Evolutionary conservation across 257 asterid genomes (phyloP).

Genomic region (Marsdenia floribunda): DNA sequence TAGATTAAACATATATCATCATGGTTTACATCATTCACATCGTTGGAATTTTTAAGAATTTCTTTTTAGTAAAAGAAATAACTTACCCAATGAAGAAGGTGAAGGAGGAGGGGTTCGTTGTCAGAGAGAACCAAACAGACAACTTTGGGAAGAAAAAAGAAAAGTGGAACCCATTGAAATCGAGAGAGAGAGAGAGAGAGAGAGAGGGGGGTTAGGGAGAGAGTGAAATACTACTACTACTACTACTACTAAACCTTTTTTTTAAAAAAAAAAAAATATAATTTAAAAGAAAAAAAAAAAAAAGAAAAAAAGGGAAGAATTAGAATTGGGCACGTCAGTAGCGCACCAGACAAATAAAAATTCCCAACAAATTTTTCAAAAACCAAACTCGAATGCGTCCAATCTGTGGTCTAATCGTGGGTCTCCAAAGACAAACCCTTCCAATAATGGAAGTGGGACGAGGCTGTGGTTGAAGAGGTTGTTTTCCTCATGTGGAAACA

Average conservation of each 20-base stretch:
- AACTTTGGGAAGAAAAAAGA: no score
- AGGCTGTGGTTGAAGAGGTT: slow-evolving; percentile 14
- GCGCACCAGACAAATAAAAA: slow-evolving; percentile 15
- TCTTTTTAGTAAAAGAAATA: slow-evolving; percentile 4
- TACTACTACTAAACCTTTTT: no score
- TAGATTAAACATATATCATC: slow-evolving; percentile 19
- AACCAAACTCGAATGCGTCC: slow-evolving; percentile 9
- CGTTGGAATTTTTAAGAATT: slow-evolving; percentile 8
- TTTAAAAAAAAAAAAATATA: no score
- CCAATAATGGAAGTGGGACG: slow-evolving; percentile 32
- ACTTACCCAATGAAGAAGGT: slow-evolving; percentile 17
- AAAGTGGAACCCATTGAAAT: slow-evolving; percentile 10
- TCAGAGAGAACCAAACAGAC: slow-evolving; percentile 16
- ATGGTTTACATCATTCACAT: slow-evolving; percentile 11
- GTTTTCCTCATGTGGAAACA: slow-evolving; percentile 28
- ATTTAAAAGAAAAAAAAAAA: no score
- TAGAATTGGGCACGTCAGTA: slow-evolving; percentile 15
- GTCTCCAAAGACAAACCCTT: slow-evolving; percentile 15
- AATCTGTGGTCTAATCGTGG: neutral
- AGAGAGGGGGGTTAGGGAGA: no score
- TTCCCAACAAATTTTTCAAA: slow-evolving; percentile 6
- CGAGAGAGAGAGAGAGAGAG: no score
- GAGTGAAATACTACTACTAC: no score
- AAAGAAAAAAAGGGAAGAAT: neutral
- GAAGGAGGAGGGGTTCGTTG: slow-evolving; percentile 7